Conservation (phyloP, 2,329 filamentous ascomycete genomes). For the Aspergillus cejpii region DNA sequence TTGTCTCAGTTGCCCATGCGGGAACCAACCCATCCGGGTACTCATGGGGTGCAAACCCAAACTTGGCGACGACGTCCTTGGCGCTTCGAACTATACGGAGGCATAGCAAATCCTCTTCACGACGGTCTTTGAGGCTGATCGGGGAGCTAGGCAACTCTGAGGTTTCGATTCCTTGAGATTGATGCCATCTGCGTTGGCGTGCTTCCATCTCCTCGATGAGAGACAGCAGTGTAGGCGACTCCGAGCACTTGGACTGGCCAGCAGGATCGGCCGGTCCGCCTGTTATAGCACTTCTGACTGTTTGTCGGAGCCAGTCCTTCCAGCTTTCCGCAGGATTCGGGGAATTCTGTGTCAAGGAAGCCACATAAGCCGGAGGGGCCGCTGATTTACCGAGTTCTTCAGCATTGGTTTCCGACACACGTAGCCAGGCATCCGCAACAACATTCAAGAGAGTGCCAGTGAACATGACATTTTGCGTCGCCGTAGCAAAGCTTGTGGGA, state of each 20-base stretch:
- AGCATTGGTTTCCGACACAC: conserved; percentile 33
- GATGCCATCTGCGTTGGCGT: conserved; percentile 41
- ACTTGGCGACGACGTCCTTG: conserved; percentile 30
- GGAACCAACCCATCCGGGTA: conserved; percentile 26
- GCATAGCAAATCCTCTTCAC: conserved; percentile 31
- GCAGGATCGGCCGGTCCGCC: conserved; percentile 25
- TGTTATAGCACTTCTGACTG: conserved; percentile 32
- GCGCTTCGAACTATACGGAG: conserved; percentile 31
- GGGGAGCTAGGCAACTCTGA: neutral
- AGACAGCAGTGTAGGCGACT: conserved; percentile 31
- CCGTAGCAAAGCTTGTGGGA: conserved; percentile 37
- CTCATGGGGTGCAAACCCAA: conserved; percentile 32
- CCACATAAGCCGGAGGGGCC: conserved; percentile 28
- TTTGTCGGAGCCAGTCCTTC: conserved; percentile 35
- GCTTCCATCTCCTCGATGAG: conserved; percentile 39
- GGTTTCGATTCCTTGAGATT: conserved; percentile 3
- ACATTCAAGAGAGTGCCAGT: conserved; percentile 42
- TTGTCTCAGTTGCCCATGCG: too few relatives aligned
- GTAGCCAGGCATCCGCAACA: conserved; percentile 41
- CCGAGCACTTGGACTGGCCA: conserved; percentile 23
- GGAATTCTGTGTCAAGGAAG: conserved; percentile 22
- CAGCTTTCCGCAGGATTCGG: conserved; percentile 26
- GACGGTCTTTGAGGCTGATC: neutral
- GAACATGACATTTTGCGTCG: conserved; percentile 44
- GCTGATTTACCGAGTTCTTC: conserved; percentile 33